Conservation (phyloP, 176 grass and related monocot species). For the Chrysopogon serrulatus region DNA sequence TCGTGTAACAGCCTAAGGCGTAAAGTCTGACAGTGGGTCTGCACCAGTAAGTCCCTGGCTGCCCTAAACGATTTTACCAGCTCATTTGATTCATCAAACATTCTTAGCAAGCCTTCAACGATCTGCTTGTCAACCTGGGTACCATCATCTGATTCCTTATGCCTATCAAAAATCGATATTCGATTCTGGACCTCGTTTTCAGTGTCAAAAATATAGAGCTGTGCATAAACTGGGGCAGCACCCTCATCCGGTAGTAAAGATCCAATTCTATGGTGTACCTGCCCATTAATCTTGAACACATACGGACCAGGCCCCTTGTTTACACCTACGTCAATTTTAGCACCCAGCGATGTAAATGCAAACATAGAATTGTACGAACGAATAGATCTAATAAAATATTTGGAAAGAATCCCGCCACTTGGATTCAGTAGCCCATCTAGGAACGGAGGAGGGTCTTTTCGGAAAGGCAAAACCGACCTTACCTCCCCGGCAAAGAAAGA, state of each 20-base stretch:
- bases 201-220: neutral
- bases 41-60: neutral
- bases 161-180: neutral
- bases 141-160: neutral
- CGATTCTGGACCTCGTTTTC: neutral
- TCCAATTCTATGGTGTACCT: neutral
- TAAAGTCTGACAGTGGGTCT: neutral
- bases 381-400: neutral
- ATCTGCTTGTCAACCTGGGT: neutral
- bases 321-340: neutral
- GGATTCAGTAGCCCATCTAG: neutral
- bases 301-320: neutral
- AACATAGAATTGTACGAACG: neutral
- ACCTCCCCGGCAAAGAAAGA: neutral
- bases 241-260: neutral
- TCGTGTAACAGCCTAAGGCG: neutral
- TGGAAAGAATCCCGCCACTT: neutral
- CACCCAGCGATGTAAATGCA: neutral
- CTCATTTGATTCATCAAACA: neutral
- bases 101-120: neutral
- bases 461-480: neutral
- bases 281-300: neutral
- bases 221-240: neutral
- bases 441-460: neutral
- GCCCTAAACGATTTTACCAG: neutral